Conservation (phyloP, 208 protist genomes). For the Crithidia acanthocephali region DNA sequence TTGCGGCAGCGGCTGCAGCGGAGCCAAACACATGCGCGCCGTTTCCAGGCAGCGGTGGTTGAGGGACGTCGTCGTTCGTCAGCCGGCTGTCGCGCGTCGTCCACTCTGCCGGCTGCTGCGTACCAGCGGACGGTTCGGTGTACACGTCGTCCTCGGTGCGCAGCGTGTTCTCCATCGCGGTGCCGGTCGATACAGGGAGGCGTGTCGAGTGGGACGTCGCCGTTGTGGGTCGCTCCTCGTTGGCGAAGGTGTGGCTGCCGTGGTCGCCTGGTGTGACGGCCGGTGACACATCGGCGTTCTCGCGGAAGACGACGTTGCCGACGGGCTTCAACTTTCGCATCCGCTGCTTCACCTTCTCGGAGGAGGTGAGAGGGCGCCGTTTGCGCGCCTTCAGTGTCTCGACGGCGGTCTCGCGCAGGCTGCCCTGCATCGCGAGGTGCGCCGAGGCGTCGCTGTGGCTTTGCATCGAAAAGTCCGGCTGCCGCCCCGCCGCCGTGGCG, state of each 20-base stretch:
- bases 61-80: background rate
- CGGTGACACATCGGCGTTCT: constrained; percentile 7
- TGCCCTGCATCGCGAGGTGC: background rate
- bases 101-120: background rate
- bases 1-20: background rate
- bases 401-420: constrained; percentile 12
- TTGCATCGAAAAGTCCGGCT: background rate
- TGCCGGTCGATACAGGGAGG: background rate
- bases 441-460: constrained; percentile 1
- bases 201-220: background rate
- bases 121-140: constrained; percentile 4
- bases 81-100: constrained; percentile 4
- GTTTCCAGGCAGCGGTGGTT: background rate
- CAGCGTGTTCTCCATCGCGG: constrained; percentile 1
- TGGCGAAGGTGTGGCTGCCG: background rate
- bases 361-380: constrained; percentile 18
- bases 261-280: background rate
- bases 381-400: constrained; percentile 25
- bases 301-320: constrained; percentile 48
- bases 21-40: background rate
- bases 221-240: background rate
- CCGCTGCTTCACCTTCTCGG: constrained; percentile 32
- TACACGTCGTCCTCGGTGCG: constrained; percentile 2
- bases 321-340: constrained; percentile 42
- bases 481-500: background rate